A percentile compares a stretch with the other conserved stretches of the same genome.
Conservation (phyloP, 2,329 filamentous ascomycete species). For the Fusarium coffeatum region DNA sequence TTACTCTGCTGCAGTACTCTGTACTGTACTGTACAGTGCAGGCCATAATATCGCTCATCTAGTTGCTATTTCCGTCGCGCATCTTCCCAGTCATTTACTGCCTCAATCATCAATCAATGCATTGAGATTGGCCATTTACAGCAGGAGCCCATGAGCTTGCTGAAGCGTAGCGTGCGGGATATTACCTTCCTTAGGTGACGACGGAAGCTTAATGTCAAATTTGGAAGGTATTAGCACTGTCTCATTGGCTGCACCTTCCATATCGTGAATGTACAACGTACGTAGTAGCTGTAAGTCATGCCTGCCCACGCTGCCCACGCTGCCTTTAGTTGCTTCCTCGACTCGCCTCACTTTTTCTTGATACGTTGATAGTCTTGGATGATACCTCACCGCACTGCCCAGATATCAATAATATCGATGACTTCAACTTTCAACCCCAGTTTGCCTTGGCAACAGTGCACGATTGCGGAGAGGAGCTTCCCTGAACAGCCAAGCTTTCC, state of each 20-base stretch:
- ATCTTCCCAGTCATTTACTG: background rate
- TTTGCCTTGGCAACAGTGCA: slow-evolving; percentile 35
- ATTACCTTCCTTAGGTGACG: slow-evolving; percentile 2
- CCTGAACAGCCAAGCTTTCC: slow-evolving; percentile 13
- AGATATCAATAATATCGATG: too few species aligned
- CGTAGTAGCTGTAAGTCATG: too few species aligned
- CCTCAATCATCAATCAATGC: too few species aligned
- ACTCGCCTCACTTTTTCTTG: slow-evolving; percentile 15
- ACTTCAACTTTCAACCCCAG: slow-evolving; percentile 21
- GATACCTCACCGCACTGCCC: background rate
- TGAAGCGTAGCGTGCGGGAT: slow-evolving; percentile 18
- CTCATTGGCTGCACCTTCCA: too few species aligned
- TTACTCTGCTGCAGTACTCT: too few species aligned
- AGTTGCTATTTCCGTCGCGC: background rate
- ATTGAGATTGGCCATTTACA: too few species aligned
- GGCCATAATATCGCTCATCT: slow-evolving; percentile 32
- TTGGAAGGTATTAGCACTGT: slow-evolving; percentile 20
- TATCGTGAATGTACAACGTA: too few species aligned
- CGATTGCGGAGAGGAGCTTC: slow-evolving; percentile 27
- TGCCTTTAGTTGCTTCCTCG: too few species aligned
- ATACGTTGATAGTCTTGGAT: slow-evolving; percentile 1
- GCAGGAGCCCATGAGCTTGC: too few species aligned
- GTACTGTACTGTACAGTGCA: too few species aligned
- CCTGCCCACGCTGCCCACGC: too few species aligned
- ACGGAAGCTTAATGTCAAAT: slow-evolving; percentile 34